Percentiles rank a stretch among this genome's conserved stretches.
These are phyloP conservation scores for Melanomma pulvis-pyrius DNA, from an alignment of 495 filamentous ascomycete species.

Conservation along the genomic window DNA sequence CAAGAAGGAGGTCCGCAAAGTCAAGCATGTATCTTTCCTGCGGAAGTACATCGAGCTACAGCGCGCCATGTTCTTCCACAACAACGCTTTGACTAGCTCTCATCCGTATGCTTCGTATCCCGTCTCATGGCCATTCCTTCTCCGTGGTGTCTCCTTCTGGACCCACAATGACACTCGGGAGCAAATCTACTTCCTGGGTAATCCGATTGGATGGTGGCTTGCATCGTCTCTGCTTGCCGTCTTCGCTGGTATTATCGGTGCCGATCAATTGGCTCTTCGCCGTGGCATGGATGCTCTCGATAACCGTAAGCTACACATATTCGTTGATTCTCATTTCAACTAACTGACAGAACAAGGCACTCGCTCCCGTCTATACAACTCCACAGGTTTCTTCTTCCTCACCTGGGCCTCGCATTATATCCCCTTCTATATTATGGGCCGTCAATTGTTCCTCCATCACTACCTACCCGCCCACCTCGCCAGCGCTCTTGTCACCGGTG, in stretches of 20 bases:
- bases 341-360: conserved; percentile 60
- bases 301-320: conserved; percentile 67
- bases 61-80: conserved; percentile 98
- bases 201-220: conserved; percentile 98
- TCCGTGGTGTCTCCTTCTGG: conserved; percentile 98
- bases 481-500: conserved; percentile 90
- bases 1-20: conserved; percentile 68
- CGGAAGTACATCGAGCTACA: conserved; percentile 96
- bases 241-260: conserved; percentile 87
- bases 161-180: conserved; percentile 93
- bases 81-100: conserved; percentile 94
- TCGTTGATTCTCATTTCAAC: background rate
- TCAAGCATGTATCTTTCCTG: conserved; percentile 83
- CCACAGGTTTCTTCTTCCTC: conserved; percentile 97
- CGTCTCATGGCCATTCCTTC: conserved; percentile 96
- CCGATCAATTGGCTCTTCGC: conserved; percentile 89
- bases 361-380: conserved; percentile 93
- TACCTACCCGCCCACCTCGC: conserved; percentile 89
- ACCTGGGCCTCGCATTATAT: conserved; percentile 75
- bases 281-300: conserved; percentile 93
- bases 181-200: conserved; percentile 98
- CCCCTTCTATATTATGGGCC: conserved; percentile 76
- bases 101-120: conserved; percentile 94
- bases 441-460: conserved; percentile 75
- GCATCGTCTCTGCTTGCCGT: conserved; percentile 88